These are phyloP conservation scores for Kodamaea kaohsiungensis DNA, from an alignment of 805 yeast species.

Conservation along the genomic window DNA sequence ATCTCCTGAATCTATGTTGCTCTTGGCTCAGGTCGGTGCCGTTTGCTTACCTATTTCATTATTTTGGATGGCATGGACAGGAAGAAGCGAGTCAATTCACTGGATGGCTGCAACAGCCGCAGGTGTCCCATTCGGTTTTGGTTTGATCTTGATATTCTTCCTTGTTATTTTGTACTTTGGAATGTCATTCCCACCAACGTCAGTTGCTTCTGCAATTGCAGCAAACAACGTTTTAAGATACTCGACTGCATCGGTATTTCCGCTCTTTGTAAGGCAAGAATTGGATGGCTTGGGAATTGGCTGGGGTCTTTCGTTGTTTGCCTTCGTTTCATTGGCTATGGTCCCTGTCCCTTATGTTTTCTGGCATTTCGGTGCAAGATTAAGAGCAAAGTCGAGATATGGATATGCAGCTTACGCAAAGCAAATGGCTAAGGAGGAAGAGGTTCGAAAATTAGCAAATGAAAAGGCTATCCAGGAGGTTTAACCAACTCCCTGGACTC, in stretches of 20 bases:
- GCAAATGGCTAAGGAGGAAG: conserved; percentile 20
- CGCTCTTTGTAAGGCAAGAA: conserved; percentile 85
- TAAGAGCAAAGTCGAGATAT: conserved; percentile 59
- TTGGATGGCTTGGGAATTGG: conserved; percentile 65
- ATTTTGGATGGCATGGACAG: conserved; percentile 85
- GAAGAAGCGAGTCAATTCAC: conserved; percentile 52
- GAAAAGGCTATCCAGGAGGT: no score
- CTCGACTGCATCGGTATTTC: conserved; percentile 74
- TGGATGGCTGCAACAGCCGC: conserved; percentile 79
- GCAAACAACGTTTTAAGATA: conserved; percentile 84
- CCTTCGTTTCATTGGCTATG: conserved; percentile 65
- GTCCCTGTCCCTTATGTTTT: conserved; percentile 77
- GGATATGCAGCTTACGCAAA: conserved; percentile 53
- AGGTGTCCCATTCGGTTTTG: conserved; percentile 79
- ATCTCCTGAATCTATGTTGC: conserved; percentile 60
- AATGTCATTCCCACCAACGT: conserved; percentile 69
- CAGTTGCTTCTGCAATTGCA: conserved; percentile 85
- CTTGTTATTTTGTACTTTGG: conserved; percentile 68
- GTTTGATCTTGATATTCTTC: conserved; percentile 70
- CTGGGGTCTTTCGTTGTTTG: conserved; percentile 78
- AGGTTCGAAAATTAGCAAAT: no score
- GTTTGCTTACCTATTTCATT: conserved; percentile 63
- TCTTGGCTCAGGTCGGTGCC: conserved; percentile 68
- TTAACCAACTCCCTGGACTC: no score
- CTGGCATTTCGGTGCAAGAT: conserved; percentile 53